Evolutionary conservation across 164 flowering plant genomes (phyloP).

Genomic region (Stephania japonica): DNA sequence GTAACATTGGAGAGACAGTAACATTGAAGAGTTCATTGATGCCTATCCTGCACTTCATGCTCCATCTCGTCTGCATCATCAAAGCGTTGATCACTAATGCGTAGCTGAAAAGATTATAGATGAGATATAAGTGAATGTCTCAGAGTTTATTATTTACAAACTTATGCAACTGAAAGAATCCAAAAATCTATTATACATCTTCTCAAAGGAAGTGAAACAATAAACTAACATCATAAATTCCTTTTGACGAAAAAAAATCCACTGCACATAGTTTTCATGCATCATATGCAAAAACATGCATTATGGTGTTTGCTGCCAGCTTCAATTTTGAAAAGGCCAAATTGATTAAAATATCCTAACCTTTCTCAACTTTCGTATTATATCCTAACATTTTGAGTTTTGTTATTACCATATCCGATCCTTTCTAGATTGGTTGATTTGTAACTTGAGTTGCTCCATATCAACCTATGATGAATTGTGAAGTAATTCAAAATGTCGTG

Average conservation of each 20-base stretch:
- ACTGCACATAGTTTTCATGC: not conserved
- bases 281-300: not conserved
- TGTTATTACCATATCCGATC: no score
- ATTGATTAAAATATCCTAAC: no score
- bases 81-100: conserved; percentile 66
- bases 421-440: no score
- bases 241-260: not conserved
- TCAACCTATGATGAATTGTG: not conserved
- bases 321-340: not conserved
- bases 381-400: no score
- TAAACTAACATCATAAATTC: not conserved
- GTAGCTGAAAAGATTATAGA: conserved; percentile 44
- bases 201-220: not conserved
- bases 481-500: not conserved
- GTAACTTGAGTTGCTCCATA: not conserved
- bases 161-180: not conserved
- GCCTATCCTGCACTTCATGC: conserved; percentile 24
- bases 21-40: conserved; percentile 22
- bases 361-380: no score
- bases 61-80: conserved; percentile 87
- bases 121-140: not conserved
- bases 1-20: no score
- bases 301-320: not conserved
- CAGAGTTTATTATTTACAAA: not conserved
- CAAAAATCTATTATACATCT: not conserved